A percentile compares a stretch with the other conserved stretches of the same genome.
Conservation (phyloP, 1,284 basidiomycete species). For the Trametes sp. region DNA sequence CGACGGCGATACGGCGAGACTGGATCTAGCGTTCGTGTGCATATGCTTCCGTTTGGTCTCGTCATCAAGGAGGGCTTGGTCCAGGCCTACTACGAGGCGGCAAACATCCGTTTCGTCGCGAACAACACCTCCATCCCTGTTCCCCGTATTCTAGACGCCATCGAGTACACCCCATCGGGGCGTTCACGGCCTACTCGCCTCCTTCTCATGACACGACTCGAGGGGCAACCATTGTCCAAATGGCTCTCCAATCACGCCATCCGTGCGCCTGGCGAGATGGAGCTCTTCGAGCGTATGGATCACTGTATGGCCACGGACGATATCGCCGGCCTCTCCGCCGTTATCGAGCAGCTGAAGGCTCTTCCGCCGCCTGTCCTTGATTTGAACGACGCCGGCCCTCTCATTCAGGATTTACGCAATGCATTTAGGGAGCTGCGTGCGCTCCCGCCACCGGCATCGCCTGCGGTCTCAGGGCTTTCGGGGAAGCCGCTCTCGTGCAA, state of each 20-base stretch:
- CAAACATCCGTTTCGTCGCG: constrained; percentile 11
- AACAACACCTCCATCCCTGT: constrained; percentile 11
- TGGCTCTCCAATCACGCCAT: constrained; percentile 6
- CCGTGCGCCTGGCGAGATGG: neutral
- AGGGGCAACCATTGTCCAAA: neutral
- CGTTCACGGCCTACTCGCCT: neutral
- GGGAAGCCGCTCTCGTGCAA: neutral
- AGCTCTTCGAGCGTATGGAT: neutral
- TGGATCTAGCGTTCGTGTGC: neutral
- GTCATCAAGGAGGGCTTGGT: neutral
- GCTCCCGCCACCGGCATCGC: neutral
- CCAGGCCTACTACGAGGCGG: neutral
- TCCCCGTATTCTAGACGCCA: constrained; percentile 13
- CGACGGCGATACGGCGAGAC: neutral
- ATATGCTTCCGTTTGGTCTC: constrained; percentile 1
- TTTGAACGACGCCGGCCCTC: constrained; percentile 1
- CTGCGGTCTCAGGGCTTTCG: neutral
- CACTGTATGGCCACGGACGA: neutral
- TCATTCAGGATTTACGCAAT: constrained; percentile 9
- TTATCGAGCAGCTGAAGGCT: neutral
- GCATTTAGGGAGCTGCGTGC: constrained; percentile 11
- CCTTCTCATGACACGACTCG: constrained; percentile 13
- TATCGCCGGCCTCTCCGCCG: neutral
- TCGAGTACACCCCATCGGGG: neutral
- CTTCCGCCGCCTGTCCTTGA: constrained; percentile 1